Base-by-base conservation (phyloP, 1,284 basidiomycete species). In the Ustilago curta region DNA sequence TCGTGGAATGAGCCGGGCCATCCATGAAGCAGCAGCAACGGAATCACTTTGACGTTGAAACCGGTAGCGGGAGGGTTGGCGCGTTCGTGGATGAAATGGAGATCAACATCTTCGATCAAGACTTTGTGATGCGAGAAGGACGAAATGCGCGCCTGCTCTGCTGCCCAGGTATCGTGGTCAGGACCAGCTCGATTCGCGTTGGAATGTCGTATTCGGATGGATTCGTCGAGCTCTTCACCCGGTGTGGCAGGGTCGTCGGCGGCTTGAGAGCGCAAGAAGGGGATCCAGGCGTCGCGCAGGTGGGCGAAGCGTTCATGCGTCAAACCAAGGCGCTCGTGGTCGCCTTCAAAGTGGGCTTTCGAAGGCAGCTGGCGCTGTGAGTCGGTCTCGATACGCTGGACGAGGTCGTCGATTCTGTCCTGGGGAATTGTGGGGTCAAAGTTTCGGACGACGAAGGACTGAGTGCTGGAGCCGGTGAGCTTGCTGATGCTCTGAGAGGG, bases 21-120 rank as follows among this genome's bases (percentile, higher is more conserved):
- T 6, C 84, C 85, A 37, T 85, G 84, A 1, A 83, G 54, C 8
- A 85, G 71, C n/a, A 85, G 40, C 4, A 85, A 70, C 1, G 85
- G 84, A 32, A 85, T 83, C 14, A 85, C 82, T 21, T 77, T 70
- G 16, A 76, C 65, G 40, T 59, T 57, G 31, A 39, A 44, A 0
- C 52, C 58, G 4, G 50, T 21, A 1, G 56, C 42, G 4, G 67
- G 61, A 4, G 67, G 57, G 25, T 76, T 69, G 52, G 77, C 74
- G 25, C 71, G 62, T 60, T 82, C 78, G 37, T 77, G 79, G 40
- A 85, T 79, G 65, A 80, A 83, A 52, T 85, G 84, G 7, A 85
- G 58, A 21, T 75, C 69, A 14, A 79, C 63, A 35, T 77, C 76
- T 40, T 83, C 81, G 55, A 83, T 70, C 25, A 66, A 53, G 45